Evolutionary conservation across 202 grass and related monocot species (phyloP), one percentile per base, ranked within the genome.

Genomic region (Schoenoplectus tabernaemontani): DNA sequence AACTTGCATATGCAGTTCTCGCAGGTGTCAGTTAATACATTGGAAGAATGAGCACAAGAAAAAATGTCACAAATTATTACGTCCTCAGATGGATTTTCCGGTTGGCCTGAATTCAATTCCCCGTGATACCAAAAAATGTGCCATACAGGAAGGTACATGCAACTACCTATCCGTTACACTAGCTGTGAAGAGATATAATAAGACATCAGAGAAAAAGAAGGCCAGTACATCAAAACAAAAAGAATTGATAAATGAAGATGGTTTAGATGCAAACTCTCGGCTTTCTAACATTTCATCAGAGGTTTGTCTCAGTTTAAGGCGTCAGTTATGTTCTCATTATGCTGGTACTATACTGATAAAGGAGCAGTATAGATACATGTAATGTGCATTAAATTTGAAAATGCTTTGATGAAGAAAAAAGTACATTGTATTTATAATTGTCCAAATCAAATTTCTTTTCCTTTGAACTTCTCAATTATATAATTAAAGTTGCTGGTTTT

Each of bases 11-110:
- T 78, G 79, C 89, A 97, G 94, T 78, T 97, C 94, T 72, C 91
- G 94, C n/a, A 97, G 88, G 77, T 97, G 94, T 78, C 94, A 97
- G 91, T 90, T 93, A 88, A 78, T 84, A 80, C 91, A 97, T 65
- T 97, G 94, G 94, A 88, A 88, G 73, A 88, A 93, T 64, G 94
- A 87, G 39, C 94, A 97, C 82, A 97, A 88, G 80, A 82, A 97
- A 82, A 86, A 85, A 74, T 97, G 94, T 81, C 87, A 90, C 54
- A 84, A 64, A 37, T 93, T 84, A 2, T 93, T 84, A 85, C 42
- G 77, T 85, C 87, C 80, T 58, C 78, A 80, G 77, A 80, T 88
- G 80, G 71, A 85, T 9, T 83, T 91, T 83, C 80, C 88, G 80
- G 89, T 72, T 75, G 87, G 83, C 81, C 78, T 84, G 41, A 93